Conservation (phyloP, 495 filamentous ascomycete species). For the Cenococcum geophilum region DNA sequence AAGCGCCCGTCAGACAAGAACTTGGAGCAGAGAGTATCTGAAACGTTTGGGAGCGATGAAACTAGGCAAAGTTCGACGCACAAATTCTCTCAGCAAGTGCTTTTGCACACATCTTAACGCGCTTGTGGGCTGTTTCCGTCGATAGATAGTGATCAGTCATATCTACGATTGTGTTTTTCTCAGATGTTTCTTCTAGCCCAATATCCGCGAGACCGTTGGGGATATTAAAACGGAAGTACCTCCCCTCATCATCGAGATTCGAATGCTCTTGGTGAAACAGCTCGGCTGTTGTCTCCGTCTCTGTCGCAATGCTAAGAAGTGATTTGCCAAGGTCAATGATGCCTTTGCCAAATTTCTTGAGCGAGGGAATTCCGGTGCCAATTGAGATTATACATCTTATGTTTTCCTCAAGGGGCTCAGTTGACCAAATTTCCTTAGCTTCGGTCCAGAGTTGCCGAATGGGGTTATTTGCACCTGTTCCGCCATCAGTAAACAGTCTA, state of each 20-base stretch:
- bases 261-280: neutral
- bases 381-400: neutral
- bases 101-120: neutral
- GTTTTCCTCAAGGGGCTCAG: neutral
- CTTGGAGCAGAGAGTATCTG: no score
- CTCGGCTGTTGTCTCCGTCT: slow-evolving; percentile 7
- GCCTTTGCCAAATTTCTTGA: neutral
- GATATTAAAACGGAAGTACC: slow-evolving; percentile 2
- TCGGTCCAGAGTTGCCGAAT: neutral
- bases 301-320: neutral
- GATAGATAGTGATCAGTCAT: neutral
- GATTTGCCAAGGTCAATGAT: neutral
- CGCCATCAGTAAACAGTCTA: slow-evolving; percentile 32
- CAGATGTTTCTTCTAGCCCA: neutral
- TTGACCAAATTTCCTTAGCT: slow-evolving; percentile 10
- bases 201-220: neutral
- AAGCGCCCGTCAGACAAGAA: no score
- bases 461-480: slow-evolving; percentile 2
- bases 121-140: neutral
- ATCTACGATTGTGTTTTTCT: neutral
- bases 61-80: no score
- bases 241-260: neutral
- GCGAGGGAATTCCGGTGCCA: neutral
- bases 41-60: no score
- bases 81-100: no score